A percentile compares a stretch with the other conserved stretches of the same genome.
Evolutionary conservation across 257 asterid genomes (phyloP).

Genomic region (Avicennia marina): DNA sequence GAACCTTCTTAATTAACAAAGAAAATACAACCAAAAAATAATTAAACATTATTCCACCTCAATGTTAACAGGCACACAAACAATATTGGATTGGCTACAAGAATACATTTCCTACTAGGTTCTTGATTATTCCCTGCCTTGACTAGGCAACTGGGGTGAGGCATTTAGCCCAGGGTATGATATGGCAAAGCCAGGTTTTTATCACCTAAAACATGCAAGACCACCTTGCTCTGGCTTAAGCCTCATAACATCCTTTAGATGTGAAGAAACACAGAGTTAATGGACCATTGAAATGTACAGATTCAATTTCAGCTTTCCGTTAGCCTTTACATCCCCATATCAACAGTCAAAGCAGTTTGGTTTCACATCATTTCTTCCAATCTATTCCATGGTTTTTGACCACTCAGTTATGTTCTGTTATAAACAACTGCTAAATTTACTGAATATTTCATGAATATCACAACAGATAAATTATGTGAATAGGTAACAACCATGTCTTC

Average conservation of each 20-base stretch:
- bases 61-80: not conserved
- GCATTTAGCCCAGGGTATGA: conserved; percentile 3
- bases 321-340: no score
- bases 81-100: not conserved
- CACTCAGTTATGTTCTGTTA: no score
- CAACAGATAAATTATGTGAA: no score
- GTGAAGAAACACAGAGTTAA: not conserved
- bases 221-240: conserved; percentile 7
- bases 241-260: not conserved
- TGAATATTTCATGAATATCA: no score
- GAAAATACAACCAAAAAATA: conserved; percentile 3
- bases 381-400: no score
- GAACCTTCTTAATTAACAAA: conserved; percentile 38
- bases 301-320: not conserved
- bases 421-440: no score
- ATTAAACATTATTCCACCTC: conserved; percentile 1
- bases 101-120: no score
- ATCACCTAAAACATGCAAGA: not conserved
- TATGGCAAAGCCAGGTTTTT: conserved; percentile 1
- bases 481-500: no score
- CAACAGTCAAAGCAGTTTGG: no score
- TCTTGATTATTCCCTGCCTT: conserved; percentile 9
- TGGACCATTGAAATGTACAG: conserved; percentile 4
- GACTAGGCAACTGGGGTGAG: no score
- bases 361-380: no score